Conservation (phyloP, 768 basidiomycete species). For the Zangia roseola region DNA sequence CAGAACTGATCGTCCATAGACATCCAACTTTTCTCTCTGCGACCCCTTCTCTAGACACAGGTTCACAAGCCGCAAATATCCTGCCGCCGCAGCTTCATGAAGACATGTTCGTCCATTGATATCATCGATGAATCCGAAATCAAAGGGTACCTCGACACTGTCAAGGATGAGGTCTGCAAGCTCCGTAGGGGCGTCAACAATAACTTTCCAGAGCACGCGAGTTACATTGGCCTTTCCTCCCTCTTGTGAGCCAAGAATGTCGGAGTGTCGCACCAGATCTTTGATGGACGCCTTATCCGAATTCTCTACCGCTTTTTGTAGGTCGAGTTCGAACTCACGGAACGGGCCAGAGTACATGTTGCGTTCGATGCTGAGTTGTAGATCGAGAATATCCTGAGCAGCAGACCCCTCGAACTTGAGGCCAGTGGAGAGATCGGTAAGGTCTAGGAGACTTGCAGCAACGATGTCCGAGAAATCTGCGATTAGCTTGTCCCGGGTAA, state of each 20-base stretch:
- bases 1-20: slow-evolving; percentile 89
- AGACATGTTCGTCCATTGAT: slow-evolving; percentile 95
- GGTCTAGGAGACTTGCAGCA: slow-evolving; percentile 75
- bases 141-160: slow-evolving; percentile 67
- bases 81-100: slow-evolving; percentile 90
- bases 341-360: slow-evolving; percentile 67
- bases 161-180: slow-evolving; percentile 73
- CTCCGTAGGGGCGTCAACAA: slow-evolving; percentile 74
- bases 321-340: slow-evolving; percentile 84
- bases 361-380: slow-evolving; percentile 67
- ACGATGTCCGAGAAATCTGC: slow-evolving; percentile 93
- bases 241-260: slow-evolving; percentile 58
- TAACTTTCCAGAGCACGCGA: slow-evolving; percentile 93
- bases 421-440: slow-evolving; percentile 72
- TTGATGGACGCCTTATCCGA: slow-evolving; percentile 58
- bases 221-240: slow-evolving; percentile 70
- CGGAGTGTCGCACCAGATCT: slow-evolving; percentile 71
- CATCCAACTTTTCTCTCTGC: slow-evolving; percentile 72
- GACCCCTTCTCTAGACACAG: slow-evolving; percentile 77
- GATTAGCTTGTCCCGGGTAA: slow-evolving; percentile 62
- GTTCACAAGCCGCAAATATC: slow-evolving; percentile 71
- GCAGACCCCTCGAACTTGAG: slow-evolving; percentile 77
- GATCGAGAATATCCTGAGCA: slow-evolving; percentile 71
- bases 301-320: slow-evolving; percentile 72
- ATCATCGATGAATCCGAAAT: slow-evolving; percentile 91